Evolutionary conservation across 495 filamentous ascomycete genomes (phyloP), one percentile per base, ranked within the genome.

Genomic region (Saxispiralis lemnorum): DNA sequence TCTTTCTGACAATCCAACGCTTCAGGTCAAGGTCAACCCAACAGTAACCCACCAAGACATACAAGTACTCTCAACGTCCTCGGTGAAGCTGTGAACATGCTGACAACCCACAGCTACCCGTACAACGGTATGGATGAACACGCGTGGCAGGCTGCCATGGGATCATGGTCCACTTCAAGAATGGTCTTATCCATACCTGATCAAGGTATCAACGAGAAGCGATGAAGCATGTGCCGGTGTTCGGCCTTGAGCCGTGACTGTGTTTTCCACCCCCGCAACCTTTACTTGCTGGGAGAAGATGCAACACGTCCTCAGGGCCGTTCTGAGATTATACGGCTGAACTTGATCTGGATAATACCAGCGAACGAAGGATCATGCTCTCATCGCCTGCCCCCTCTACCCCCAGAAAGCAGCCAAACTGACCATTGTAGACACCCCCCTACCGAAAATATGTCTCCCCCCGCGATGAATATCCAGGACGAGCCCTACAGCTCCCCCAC

Each of bases 341-440:
- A 87, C 83, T 87, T 89, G 83, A 93, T 88, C 83, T 83, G 81
- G 83, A 84, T 86, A 93, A 89, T 88, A 79, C 83, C 81, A 84
- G 84, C 84, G 83, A 32, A 30, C 82, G 85, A 89, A 81, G 80
- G 48, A 88, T 83, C 82, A 86, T 86, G 81, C 79, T 73, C 24
- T 59, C 58, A 47, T 48, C 45, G 43, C 43, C 17, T 21, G 11
- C 41, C 41, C 20, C 15, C 28, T 18, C 18, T 39, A 1, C 1
- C 10, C 35, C n/a, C 24, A 28, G 24, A 15, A 19, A 4, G 43
- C 14, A 34, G 36, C 35, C 54, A 47, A 44, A 55, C 58, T 59
- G 57, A 61, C 52, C 46, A 40, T 49, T 56, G 57, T 59, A 53
- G 51, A 39, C 15, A 36, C 13, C 46, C 31, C 46, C 7, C 18